Evolutionary conservation across 129 eudicot genomes (phyloP), one percentile per base, ranked within the genome.

Genomic region (Tanacetum coccineum): DNA sequence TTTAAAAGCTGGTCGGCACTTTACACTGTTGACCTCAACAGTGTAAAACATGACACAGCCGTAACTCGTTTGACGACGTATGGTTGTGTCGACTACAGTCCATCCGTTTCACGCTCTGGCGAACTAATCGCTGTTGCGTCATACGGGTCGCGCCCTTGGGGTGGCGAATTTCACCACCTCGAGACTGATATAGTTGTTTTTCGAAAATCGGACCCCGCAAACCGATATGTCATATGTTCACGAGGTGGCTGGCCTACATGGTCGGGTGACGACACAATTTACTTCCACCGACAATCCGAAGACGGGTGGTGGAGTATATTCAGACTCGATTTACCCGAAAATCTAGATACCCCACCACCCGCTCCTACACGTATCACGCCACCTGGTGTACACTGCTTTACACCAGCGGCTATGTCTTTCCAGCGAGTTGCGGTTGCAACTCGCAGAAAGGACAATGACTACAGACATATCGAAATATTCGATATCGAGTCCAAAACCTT

Each of bases 251-350:
- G 96, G 98, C 98, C 98, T 18, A 79, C 95, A 10, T 91, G 90
- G 88, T 71, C 76, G 0, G 88, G 91, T 9, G 91, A 91, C 39
- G 45, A 81, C 21, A 78, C 79, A 0, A 22, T 87, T n/a, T 91
- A 76, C 81, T 91, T 91, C 21, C 98, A 91, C 71, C 83, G 96
- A 0, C 84, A 73, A 70, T 75, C 91, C 3, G 94, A 87, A 2
- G 98, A 91, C 58, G 98, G 96, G 0, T 87, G 96, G 96, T 87
- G 96, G 98, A 91, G 96, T 71, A 74, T 87, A 71, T 91, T 74
- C 68, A 49, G 76, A 13, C 18, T 86, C 0, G 81, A 85, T 10
- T 73, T 87, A 26, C 60, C 78, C 3, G 32, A 65, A 0, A 22
- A 68, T 50, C 74, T 76, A 46, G 76, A 59, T 0, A 9, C 58